Evolutionary conservation across 2,329 filamentous ascomycete species (phyloP), one percentile per base, ranked within the genome.

Genomic region (Neoscytalidium dimidiatum): DNA sequence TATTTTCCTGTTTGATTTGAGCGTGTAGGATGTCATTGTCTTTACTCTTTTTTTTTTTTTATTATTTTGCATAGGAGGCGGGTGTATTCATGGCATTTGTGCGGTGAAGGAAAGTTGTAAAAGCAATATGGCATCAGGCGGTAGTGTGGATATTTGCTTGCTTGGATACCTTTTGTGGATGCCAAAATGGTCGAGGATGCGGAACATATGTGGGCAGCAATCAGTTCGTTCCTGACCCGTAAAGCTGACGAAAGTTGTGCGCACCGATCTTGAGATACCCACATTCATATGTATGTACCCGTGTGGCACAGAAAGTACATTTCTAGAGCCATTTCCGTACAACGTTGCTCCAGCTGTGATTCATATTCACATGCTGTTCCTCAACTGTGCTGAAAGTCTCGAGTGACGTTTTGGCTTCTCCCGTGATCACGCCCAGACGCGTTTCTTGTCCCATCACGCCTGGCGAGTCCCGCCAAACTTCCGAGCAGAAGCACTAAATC

Each of bases 361-460:
- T n/a, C n/a, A n/a, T n/a, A n/a, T n/a, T n/a, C n/a, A n/a, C n/a
- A n/a, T n/a, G n/a, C n/a, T n/a, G n/a, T n/a, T n/a, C n/a, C n/a
- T n/a, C n/a, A n/a, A n/a, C n/a, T n/a, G n/a, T n/a, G n/a, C n/a
- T n/a, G n/a, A n/a, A n/a, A n/a, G n/a, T n/a, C n/a, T n/a, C n/a
- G n/a, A n/a, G n/a, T n/a, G n/a, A 41, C 14, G 51, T 11, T 56
- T 14, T 4, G 11, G 19, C 8, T 13, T 26, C 9, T 51, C 43
- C 51, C 31, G 41, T 43, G 62, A 57, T 44, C 62, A 49, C 41
- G 62, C 52, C 58, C 62, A 64, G 41, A 64, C 62, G 62, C 62
- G 62, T 64, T 43, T 62, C n/a, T 33, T 9, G 33, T 29, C 44
- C 21, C 28, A 53, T 43, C 62, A 49, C 35, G 35, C 9, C 49